Base-by-base conservation (phyloP, 352 stramenopile genomes). In the Aphanomyces stellatus region DNA sequence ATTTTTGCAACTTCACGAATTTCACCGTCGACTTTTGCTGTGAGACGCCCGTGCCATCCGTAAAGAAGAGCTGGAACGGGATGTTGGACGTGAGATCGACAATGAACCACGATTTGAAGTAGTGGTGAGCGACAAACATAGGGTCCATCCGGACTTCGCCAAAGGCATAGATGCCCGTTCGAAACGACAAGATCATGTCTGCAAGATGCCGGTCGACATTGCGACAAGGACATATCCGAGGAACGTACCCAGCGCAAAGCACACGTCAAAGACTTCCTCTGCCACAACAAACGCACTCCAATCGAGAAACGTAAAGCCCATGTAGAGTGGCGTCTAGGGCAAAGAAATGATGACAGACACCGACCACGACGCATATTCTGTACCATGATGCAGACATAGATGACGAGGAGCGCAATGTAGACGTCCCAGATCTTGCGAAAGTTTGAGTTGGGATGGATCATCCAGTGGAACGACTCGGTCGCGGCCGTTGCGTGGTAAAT, bases 31-130 rank as follows among this genome's bases (percentile, higher is more conserved):
- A 56, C 25, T 48, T 67, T 46, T 56, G 60, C 10, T 51, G 33
- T 67, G 89, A 89, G 27, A 71, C 69, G 15, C 75, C 77, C 10
- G 81, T 81, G 19, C 69, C 77, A 30, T 76, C 55, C 3, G 90
- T 74, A 37, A 89, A 88, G 13, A 30, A 30, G 0, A 90, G 70
- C 13, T 85, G 70, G 33, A 92, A 74, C n/a, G 85, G 85, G 42
- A 93, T 89, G 57, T 89, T 92, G 27, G 84, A 91, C 48, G 91
- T 73, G 34, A 94, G 65, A 65, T 94, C 85, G 17, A 94, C 75
- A 35, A 93, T 77, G 66, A 94, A 94, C 87, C 84, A 96, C 5
- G 77, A 78, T 60, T 65, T 76, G 2, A 96, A 70, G 67, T 96
- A 96, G 40, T 88, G 78, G 8, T 71, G 70, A 33, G 85, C 71